Base-by-base conservation (phyloP, 768 basidiomycete species). In the Hemileccinum impolitum region DNA sequence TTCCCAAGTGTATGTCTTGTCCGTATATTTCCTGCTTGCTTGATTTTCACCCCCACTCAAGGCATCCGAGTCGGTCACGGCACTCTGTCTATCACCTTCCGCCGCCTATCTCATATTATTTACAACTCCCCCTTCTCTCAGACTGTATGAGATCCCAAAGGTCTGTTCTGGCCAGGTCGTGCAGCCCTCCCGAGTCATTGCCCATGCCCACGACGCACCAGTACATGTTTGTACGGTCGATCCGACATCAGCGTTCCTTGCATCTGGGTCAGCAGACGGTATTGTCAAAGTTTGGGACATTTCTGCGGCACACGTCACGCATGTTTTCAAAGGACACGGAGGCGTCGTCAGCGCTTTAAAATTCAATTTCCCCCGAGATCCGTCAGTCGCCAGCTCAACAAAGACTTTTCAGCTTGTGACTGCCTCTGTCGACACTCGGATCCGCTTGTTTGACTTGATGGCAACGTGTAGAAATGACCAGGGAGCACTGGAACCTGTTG, bases 211-310 rank as follows among this genome's bases (percentile, higher is more conserved):
- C 59, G 89, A 94, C 45, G 88, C 94, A 4, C 95, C 96, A 12
- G 87, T 98, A 39, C 92, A 97, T 61, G 87, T 94, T 47, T 90
- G 90, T 62, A 81, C 77, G 54, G 69, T 81, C 13, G 94, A 91
- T 72, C 90, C 86, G 15, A 89, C 89, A 9, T 92, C 90, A 2
- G 85, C 88, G 2, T 87, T 95, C 56, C 78, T 97, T 55, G 96
- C 96, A 7, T 95, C 94, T 15, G 96, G 96, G 1, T 89, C 95
- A 11, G 92, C 95, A 7, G 96, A 99, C 56, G 95, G 96, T 19
- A 79, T 90, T 28, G 96, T 97, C 39, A 98, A 97, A 73, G 91
- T 99, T 10, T 98, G 94, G 94, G 87, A 96, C 65, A 83, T 94
- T 39, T 69, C 76, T 4, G 84, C 84, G 21, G 94, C 93, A 30